A percentile compares a stretch with the other conserved stretches of the same genome.
Conservation (phyloP, 2,329 filamentous ascomycete genomes). For the Xylaria sp. region DNA sequence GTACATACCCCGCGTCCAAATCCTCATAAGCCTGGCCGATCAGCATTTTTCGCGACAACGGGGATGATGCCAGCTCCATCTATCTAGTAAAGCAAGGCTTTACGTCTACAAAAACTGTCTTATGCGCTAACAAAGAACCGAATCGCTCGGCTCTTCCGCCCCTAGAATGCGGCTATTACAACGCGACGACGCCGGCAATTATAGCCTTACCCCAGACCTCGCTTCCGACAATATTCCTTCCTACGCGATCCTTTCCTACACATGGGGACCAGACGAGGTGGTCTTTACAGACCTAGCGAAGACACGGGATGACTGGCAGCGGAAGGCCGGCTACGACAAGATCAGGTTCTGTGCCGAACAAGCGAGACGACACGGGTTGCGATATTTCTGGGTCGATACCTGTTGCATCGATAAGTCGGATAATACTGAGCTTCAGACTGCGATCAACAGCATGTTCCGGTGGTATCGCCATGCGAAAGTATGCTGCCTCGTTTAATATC, state of each 20-base stretch:
- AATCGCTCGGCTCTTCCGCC: too few relatives aligned
- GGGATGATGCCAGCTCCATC: too few relatives aligned
- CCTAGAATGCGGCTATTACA: too few relatives aligned
- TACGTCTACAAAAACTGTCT: too few relatives aligned
- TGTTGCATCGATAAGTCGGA: conserved; percentile 24
- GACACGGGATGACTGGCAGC: conserved; percentile 2
- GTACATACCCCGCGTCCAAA: too few relatives aligned
- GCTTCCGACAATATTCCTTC: conserved; percentile 12
- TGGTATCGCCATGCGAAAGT: conserved; percentile 23
- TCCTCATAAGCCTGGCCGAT: too few relatives aligned
- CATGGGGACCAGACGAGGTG: conserved; percentile 27
- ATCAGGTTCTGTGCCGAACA: conserved; percentile 26
- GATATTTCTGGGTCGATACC: conserved; percentile 14
- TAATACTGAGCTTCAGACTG: conserved; percentile 19
- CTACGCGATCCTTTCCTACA: conserved; percentile 32
- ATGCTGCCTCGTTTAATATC: conserved; percentile 12
- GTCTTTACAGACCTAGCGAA: conserved; percentile 22
- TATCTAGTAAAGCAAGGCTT: too few relatives aligned
- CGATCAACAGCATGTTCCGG: conserved; percentile 29
- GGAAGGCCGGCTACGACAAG: conserved; percentile 24
- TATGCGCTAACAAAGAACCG: too few relatives aligned
- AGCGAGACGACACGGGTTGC: conserved; percentile 21
- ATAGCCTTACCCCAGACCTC: background rate
- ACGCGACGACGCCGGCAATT: background rate
- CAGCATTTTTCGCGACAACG: too few relatives aligned